These are phyloP conservation scores for Gentiana dahurica DNA, from an alignment of 257 asterid species.

Conservation along the genomic window DNA sequence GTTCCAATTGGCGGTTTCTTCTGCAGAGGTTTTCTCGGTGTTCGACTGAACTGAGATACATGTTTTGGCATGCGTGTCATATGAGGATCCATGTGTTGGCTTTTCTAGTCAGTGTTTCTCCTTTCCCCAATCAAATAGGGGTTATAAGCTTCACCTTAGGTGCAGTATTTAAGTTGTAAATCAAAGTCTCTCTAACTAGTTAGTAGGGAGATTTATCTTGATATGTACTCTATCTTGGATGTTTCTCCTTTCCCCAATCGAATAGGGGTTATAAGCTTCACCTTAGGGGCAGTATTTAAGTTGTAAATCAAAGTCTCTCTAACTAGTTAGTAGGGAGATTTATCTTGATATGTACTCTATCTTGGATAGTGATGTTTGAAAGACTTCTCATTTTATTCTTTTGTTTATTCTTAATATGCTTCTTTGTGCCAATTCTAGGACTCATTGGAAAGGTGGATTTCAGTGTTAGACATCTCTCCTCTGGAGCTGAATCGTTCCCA, in stretches of 20 bases:
- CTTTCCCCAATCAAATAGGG: too few species aligned
- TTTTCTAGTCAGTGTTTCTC: neutral
- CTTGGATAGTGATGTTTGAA: neutral
- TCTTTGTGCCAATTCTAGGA: slow-evolving; percentile 32
- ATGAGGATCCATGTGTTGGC: too few species aligned
- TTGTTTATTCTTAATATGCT: slow-evolving; percentile 3
- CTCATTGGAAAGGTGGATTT: slow-evolving; percentile 91
- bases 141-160: neutral
- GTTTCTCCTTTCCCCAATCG: neutral
- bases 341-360: neutral
- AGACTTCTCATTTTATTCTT: neutral
- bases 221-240: neutral
- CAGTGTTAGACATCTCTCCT: slow-evolving; percentile 90
- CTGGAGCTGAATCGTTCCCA: slow-evolving; percentile 59
- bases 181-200: too few species aligned
- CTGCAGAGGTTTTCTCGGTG: too few species aligned
- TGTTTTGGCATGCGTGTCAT: too few species aligned
- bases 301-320: neutral
- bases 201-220: too few species aligned
- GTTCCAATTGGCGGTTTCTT: too few species aligned
- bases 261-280: neutral
- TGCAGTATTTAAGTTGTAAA: neutral
- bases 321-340: too few species aligned
- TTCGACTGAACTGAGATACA: too few species aligned
- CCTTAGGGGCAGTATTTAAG: neutral